Evolutionary conservation across 2,329 filamentous ascomycete species (phyloP).

Genomic region (Dothiorella sarmentorum): DNA sequence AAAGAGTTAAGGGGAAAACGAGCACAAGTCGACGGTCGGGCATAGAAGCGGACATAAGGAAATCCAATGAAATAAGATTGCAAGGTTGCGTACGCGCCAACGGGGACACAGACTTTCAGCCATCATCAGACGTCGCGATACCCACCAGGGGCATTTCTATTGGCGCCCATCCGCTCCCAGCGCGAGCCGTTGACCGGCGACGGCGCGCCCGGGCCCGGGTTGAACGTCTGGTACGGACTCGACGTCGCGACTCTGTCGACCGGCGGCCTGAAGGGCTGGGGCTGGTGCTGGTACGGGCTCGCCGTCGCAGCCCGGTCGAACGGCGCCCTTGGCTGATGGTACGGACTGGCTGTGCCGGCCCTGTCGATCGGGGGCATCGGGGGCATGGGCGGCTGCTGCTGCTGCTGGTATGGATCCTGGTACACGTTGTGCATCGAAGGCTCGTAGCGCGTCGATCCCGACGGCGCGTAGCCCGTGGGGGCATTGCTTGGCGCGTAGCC

Average conservation of each 20-base stretch:
- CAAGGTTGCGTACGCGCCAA: not conserved
- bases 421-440: slow-evolving; percentile 8
- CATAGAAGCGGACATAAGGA: not conserved
- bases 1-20: not conserved
- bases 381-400: slow-evolving; percentile 1
- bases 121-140: not conserved
- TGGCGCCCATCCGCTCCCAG: slow-evolving; percentile 3
- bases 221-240: not conserved
- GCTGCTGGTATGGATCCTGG: slow-evolving; percentile 9
- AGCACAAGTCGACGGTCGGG: not conserved
- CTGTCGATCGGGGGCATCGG: slow-evolving; percentile 16
- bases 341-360: slow-evolving; percentile 19
- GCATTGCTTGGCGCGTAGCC: slow-evolving; percentile 14
- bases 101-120: not conserved
- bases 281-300: slow-evolving; percentile 11
- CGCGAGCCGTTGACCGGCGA: not conserved
- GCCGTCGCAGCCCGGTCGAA: not conserved
- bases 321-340: not conserved
- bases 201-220: not conserved
- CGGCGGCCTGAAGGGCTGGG: not conserved
- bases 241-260: not conserved
- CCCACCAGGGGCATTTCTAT: not conserved
- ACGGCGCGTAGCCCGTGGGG: slow-evolving; percentile 21
- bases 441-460: slow-evolving; percentile 19
- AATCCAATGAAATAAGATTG: not conserved